Evolutionary conservation across 2,329 filamentous ascomycete species (phyloP), one percentile per base, ranked within the genome.

Genomic region (Graphium sp.): DNA sequence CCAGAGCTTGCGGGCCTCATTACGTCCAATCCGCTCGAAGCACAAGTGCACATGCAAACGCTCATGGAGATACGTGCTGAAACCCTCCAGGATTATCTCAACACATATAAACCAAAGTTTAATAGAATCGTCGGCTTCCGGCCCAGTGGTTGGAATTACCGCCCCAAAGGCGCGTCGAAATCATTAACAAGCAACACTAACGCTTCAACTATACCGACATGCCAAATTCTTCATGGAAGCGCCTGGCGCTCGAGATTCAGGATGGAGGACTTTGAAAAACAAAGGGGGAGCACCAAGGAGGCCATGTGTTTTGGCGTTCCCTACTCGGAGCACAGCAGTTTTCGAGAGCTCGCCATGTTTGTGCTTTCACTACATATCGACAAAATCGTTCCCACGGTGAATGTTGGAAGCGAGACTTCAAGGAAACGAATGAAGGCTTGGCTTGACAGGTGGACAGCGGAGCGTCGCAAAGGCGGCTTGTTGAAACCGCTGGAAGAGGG

Each of bases 31-130:
- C 84, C 89, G 0, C 56, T 66, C 14, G 80, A 82, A 41, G 89
- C 89, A 0, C 87, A 95, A 50, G 84, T 98, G 0, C 89, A 98
- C 53, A 94, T 98, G 85, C 91, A 93, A 41, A 84, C 80, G 42
- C 62, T 98, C 7, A 89, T 89, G 62, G 87, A 95, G 49, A 84
- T 98, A 39, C 75, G 84, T 16, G 74, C 84, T 19, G 85, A 94
- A 39, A 93, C 87, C 0, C 62, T 98, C 2, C 74, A 82, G 37
- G 85, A 93, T 35, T 98, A 98, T 43, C 66, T 95, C 5, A 70
- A 76, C 41, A 63, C 68, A 20, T 80, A 83, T 55, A 78, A 76
- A 36, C 75, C 79, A 6, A 74, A 82, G 39, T 98, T 95, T 48
- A 73, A 73, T 10, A 76, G 81, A 29, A 73, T 93, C 25, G 78